phyloP scores from a whole-genome alignment of 345 rosid species.

The Salix exigua region DNA sequence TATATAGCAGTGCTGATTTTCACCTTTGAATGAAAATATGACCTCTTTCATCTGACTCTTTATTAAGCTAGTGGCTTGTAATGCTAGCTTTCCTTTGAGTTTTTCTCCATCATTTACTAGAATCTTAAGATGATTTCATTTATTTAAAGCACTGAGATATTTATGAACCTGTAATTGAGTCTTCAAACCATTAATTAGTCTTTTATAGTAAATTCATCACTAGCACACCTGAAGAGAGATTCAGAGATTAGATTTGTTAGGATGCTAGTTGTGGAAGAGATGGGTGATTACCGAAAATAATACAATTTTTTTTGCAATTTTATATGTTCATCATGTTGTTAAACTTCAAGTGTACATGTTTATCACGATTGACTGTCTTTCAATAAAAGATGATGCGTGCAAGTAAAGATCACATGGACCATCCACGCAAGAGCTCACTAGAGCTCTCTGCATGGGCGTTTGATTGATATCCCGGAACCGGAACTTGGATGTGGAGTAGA shows the following conservation, averaged over 20 bases:
- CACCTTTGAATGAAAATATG: background rate
- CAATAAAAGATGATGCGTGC: background rate
- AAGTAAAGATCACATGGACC: constrained; percentile 3
- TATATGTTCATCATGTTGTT: background rate
- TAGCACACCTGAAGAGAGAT: background rate
- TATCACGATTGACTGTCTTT: background rate
- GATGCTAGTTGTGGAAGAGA: background rate
- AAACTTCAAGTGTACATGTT: background rate
- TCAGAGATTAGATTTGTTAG: background rate
- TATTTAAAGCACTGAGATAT: background rate
- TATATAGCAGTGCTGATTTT: background rate
- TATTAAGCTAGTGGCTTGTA: background rate
- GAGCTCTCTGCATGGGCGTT: background rate
- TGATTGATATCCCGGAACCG: background rate
- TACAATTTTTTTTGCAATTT: background rate
- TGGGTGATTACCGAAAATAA: background rate
- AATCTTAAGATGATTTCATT: background rate
- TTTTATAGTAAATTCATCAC: background rate
- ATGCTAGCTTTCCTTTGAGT: background rate
- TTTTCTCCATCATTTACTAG: background rate
- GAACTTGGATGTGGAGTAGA: too few relatives aligned
- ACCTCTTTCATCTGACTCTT: background rate
- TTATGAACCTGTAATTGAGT: background rate
- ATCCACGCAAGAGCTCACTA: background rate
- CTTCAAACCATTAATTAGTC: background rate